Evolutionary conservation across 1,284 basidiomycete genomes (phyloP), one percentile per base, ranked within the genome.

Genomic region (Phaffia rhodozyma): DNA sequence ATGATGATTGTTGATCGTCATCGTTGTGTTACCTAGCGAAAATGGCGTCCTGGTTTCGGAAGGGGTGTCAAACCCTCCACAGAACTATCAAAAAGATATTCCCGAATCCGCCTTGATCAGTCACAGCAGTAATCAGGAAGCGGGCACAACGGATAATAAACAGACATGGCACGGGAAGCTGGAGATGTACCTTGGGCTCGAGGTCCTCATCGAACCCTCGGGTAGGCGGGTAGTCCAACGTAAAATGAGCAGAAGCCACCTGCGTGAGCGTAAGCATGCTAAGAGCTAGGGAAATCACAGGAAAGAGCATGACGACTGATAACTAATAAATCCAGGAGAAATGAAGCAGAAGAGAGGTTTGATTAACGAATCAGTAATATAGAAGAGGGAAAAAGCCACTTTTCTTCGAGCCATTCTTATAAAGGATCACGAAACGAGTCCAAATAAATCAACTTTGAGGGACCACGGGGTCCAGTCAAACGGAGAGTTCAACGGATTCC

Each of bases 191-290:
- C 1, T 68, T 76, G n/a, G 78, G 75, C 72, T 87, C 85, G 23
- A 79, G 71, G 63, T 82, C 78, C 67, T 83, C 81, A 64, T 76
- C 77, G 69, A 86, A 86, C 7, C 85, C 85, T 58, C 85, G 78
- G 6, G 84, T 81, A 3, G 76, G 68, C 16, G 86, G 86, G 72
- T 79, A 87, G 71, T 82, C 79, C 50, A 87, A 77, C 65, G 84
- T 82, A 76, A 86, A 87, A 73, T 87, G 86, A 7, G 84, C 85
- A 55, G 78, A 78, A 51, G 77, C 82, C 23, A 77, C 71, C 25
- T 77, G 71, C n/a, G 74, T 66, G 48, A 79, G 69, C 11, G 72
- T 68, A 29, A 73, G 67, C 18, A 76, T 67, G 30, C 76, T 60
- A 58, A 71, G 43, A n/a, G 70, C 53, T 34, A 63, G 58, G 63